These are phyloP conservation scores for Trichoderma virens DNA, from an alignment of 495 filamentous ascomycete species.

Conservation along the genomic window DNA sequence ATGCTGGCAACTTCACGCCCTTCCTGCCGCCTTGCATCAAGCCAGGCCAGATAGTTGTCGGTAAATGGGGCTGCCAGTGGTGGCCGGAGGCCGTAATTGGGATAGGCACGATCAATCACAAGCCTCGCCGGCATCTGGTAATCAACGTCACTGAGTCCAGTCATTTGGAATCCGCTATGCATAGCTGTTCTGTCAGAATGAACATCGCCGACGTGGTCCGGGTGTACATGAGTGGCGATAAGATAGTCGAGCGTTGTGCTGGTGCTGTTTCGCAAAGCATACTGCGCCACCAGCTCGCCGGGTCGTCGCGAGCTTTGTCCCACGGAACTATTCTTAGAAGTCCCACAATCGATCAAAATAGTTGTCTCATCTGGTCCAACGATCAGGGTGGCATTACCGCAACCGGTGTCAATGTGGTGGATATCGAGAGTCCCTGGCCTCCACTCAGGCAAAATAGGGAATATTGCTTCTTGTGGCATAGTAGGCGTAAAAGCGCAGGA, in stretches of 20 bases:
- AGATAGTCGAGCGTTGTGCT: background rate
- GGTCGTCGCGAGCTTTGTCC: background rate
- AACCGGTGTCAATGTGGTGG: background rate
- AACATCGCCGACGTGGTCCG: background rate
- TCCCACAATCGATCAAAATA: background rate
- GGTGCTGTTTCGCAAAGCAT: background rate
- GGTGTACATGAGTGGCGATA: background rate
- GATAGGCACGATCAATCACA: background rate
- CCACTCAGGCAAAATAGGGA: background rate
- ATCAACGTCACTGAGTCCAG: background rate
- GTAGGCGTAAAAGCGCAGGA: background rate
- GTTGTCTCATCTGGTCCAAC: background rate
- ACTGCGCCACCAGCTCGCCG: background rate
- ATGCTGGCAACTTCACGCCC: background rate
- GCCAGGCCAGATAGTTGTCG: background rate
- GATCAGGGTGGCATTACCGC: background rate
- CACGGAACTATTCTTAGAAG: background rate
- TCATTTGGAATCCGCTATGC: background rate
- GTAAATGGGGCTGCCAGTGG: background rate
- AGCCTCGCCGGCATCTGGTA: background rate
- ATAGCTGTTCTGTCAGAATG: background rate
- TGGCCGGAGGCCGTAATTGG: background rate
- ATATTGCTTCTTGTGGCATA: background rate
- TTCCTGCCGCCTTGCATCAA: background rate
- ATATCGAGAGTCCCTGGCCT: background rate